Evolutionary conservation across 768 basidiomycete species (phyloP), one percentile per base, ranked within the genome.

Genomic region (Mycena rebaudengoi): DNA sequence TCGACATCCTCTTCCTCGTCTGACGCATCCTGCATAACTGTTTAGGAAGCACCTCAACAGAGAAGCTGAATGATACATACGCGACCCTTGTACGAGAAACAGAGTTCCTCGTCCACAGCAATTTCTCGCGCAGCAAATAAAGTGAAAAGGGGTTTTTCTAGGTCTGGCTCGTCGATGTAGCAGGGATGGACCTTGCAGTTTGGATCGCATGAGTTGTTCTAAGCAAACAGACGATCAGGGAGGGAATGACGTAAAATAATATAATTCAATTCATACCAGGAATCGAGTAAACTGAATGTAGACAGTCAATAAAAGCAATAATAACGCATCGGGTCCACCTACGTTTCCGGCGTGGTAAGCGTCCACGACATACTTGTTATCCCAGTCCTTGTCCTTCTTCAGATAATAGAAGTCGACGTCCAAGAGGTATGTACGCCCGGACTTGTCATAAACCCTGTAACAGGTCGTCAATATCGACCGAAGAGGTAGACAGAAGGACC

Each of bases 191-290:
- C 83, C 6, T 73, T 73, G 66, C 90, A 89, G 71, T 97, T 98
- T 0, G 95, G 95, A 59, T 94, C 90, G 69, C 96, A 97, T 18
- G 91, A 94, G 68, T 98, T 95, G 67, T 97, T 98, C 94, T 96
- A n/a, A n/a, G n/a, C n/a, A n/a, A n/a, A n/a, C n/a, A n/a, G n/a
- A n/a, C n/a, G n/a, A n/a, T n/a, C n/a, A n/a, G 62, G 3, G 28
- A 18, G 29, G 39, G 6, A 20, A 3, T 16, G 68, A 45, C 23
- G 5, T 18, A 7, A 16, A 29, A 33, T 20, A 6, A 28, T 18
- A n/a, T n/a, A 26, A 52, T 26, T 49, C 30, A 49, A 14, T 51
- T 1, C 64, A 10, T 72, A 93, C 95, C 68, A 96, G 76, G 70
- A 93, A 97, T 30, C 95, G 86, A n/a, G 95, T 96, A 75, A 96